phyloP scores from a whole-genome alignment of 495 filamentous ascomycete species.

The Polyplosphaeria fusca region DNA sequence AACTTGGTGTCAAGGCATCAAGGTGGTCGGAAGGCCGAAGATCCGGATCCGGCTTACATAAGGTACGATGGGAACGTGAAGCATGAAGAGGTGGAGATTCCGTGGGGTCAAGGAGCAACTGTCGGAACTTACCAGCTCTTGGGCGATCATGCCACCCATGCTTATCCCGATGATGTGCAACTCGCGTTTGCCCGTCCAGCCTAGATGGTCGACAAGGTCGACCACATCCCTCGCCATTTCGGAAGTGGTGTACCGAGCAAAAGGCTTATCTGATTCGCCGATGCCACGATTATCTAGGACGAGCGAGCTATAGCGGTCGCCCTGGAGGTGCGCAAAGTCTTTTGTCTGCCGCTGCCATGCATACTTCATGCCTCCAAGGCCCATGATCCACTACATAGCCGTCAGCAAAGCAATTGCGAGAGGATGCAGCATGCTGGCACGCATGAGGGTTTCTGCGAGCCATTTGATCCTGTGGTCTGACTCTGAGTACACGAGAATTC shows the following conservation, averaged over 20 bases:
- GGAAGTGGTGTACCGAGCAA: slow-evolving; percentile 64
- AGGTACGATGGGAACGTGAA: slow-evolving; percentile 14
- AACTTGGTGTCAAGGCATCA: slow-evolving; percentile 3
- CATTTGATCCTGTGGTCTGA: no score
- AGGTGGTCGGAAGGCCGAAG: slow-evolving; percentile 4
- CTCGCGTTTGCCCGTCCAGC: slow-evolving; percentile 59
- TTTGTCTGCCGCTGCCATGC: slow-evolving; percentile 75
- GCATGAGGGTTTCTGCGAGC: not conserved
- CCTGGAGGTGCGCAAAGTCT: slow-evolving; percentile 69
- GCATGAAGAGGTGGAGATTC: slow-evolving; percentile 11
- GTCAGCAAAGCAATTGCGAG: slow-evolving; percentile 2
- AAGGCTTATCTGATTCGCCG: slow-evolving; percentile 71
- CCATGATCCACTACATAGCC: slow-evolving; percentile 47
- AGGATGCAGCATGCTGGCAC: not conserved
- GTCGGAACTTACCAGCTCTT: slow-evolving; percentile 58
- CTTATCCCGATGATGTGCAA: slow-evolving; percentile 72
- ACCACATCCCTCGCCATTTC: slow-evolving; percentile 73
- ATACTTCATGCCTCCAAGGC: slow-evolving; percentile 40
- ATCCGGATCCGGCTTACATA: slow-evolving; percentile 8
- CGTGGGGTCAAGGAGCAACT: slow-evolving; percentile 4
- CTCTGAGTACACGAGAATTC: no score
- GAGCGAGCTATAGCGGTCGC: slow-evolving; percentile 63
- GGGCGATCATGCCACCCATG: slow-evolving; percentile 86
- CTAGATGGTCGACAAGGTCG: slow-evolving; percentile 65
- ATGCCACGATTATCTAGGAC: slow-evolving; percentile 80